Evolutionary conservation across 305 asterid species (phyloP), one percentile per base, ranked within the genome.

Genomic region (Ajuga reptans): DNA sequence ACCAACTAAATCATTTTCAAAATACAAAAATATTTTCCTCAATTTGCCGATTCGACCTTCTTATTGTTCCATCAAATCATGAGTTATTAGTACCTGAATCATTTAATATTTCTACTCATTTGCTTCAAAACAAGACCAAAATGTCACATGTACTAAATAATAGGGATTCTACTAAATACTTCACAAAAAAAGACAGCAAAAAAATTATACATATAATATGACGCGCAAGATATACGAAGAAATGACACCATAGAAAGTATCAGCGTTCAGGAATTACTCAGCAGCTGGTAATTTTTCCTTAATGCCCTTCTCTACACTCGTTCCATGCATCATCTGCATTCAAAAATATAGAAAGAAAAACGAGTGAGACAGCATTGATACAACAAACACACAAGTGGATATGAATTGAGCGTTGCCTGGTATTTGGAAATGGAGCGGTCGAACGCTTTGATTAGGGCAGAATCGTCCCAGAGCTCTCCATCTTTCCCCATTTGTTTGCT

Each of bases 401-500:
- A 18, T 36, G 41, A 33, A 33, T 12, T 4, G 15, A 43, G 56
- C 14, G 4, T 34, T 60, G 78, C 96, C 92, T 84, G 85, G 84
- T 79, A 83, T 34, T 82, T 84, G 71, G 84, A 76, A 49, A 89
- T 14, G 69, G 91, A 85, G 52, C 60, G 49, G 64, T 87, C 84
- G 79, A 85, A 84, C 58, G 97, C 97, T 37, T 78, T 75, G 77
- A 87, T 55, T 42, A 89, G 90, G 21, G 82, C 87, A 24, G 92
- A 83, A 78, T 89, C 97, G 74, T 87, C 95, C 96, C 95, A 89
- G 0, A 91, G 73, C 8, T 82, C 85, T 65, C 82, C 83, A 50
- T 59, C 75, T 77, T 78, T 83, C 72, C 81, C 93, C 90, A 84
- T 86, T 57, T 69, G 29, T 66, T 37, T 4, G 59, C 56, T 14